Conservation (phyloP, 345 rosid species). For the Durio zibethinus region DNA sequence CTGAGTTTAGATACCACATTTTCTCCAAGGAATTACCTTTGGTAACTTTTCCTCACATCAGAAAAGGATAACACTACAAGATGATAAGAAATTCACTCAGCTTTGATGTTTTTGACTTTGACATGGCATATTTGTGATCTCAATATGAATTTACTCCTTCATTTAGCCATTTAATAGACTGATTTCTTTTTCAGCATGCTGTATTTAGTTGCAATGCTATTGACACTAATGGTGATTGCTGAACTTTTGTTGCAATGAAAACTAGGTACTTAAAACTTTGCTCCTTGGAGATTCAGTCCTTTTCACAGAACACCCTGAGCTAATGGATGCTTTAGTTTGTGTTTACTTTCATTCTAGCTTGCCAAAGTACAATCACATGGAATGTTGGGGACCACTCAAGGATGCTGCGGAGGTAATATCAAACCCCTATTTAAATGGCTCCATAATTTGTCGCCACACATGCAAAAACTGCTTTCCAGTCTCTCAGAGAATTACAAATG, state of each 20-base stretch:
- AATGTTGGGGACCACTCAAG: constrained; percentile 83
- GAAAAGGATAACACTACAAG: not conserved
- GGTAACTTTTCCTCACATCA: constrained; percentile 40
- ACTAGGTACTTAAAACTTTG: constrained; percentile 75
- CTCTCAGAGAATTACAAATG: not conserved
- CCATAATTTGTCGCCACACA: not conserved
- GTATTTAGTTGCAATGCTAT: not conserved
- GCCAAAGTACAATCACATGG: constrained; percentile 60
- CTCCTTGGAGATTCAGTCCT: constrained; percentile 71
- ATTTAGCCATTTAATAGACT: not conserved
- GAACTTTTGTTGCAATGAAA: constrained; percentile 13
- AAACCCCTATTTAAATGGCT: not conserved
- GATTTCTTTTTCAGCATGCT: not conserved
- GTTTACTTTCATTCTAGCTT: constrained; percentile 83
- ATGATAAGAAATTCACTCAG: not conserved
- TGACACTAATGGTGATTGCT: not conserved
- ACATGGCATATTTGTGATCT: not conserved
- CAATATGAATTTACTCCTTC: not conserved
- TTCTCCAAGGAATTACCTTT: constrained; percentile 90
- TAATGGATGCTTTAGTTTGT: constrained; percentile 65
- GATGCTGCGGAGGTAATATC: constrained; percentile 64
- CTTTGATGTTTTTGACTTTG: not conserved
- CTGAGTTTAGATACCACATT: constrained; percentile 85
- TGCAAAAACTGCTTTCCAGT: not conserved
- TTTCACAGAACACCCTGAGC: constrained; percentile 65